Percentiles rank a stretch among this genome's conserved stretches.
Conservation (phyloP, 441 rosid genomes). For the Daphne laureola region DNA sequence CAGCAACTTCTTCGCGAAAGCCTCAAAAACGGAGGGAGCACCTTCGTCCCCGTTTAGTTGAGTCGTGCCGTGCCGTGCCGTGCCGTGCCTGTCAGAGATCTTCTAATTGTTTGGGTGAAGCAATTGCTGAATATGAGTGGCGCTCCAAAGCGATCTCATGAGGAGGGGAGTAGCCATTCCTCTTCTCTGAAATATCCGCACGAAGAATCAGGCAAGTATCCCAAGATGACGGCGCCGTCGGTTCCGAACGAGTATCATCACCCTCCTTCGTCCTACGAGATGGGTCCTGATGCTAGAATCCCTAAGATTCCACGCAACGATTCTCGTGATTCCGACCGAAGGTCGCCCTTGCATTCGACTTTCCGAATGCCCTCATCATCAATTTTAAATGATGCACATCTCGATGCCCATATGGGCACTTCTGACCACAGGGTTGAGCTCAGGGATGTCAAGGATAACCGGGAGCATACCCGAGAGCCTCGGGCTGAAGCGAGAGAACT, state of each 20-base stretch:
- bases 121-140: slow-evolving; percentile 51
- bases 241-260: slow-evolving; percentile 47
- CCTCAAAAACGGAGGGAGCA: too few species aligned
- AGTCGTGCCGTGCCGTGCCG: too few species aligned
- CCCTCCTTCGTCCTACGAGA: slow-evolving; percentile 33
- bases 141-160: slow-evolving; percentile 82
- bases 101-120: too few species aligned
- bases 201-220: slow-evolving; percentile 55
- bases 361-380: slow-evolving; percentile 51
- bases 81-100: too few species aligned
- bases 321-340: slow-evolving; percentile 72
- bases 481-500: slow-evolving; percentile 52
- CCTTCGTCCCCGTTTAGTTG: too few species aligned
- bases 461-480: slow-evolving; percentile 54
- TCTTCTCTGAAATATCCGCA: slow-evolving; percentile 67
- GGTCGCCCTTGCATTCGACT: slow-evolving; percentile 64
- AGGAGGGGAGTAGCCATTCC: slow-evolving; percentile 65
- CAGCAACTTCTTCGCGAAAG: too few species aligned
- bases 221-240: slow-evolving; percentile 50
- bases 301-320: slow-evolving; percentile 62
- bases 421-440: slow-evolving; percentile 50
- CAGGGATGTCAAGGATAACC: slow-evolving; percentile 26
- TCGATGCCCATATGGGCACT: slow-evolving; percentile 41
- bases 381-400: slow-evolving; percentile 47
- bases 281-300: slow-evolving; percentile 48